phyloP scores from a whole-genome alignment of 495 filamentous ascomycete genomes.

The Aspergillus conjunctus region DNA sequence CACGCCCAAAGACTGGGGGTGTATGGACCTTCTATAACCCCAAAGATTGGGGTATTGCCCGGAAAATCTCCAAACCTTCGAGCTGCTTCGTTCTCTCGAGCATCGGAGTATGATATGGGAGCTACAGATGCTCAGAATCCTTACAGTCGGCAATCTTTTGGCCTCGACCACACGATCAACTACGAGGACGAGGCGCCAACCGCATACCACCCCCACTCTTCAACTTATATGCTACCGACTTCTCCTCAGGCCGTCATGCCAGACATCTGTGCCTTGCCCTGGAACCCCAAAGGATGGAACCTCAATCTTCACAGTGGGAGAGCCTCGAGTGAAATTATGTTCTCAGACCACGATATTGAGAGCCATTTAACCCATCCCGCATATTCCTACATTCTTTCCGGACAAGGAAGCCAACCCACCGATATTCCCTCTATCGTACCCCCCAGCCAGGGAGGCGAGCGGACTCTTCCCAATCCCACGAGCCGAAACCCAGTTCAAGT shows the following conservation, averaged over 20 bases:
- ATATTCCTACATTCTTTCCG: constrained; percentile 36
- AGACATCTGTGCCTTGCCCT: constrained; percentile 32
- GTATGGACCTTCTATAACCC: constrained; percentile 24
- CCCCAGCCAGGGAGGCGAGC: constrained; percentile 31
- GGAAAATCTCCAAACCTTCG: constrained; percentile 27
- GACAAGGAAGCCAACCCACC: constrained; percentile 25
- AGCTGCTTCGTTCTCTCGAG: constrained; percentile 25
- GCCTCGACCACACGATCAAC: constrained; percentile 27
- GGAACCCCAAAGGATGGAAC: constrained; percentile 34
- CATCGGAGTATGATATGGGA: constrained; percentile 33
- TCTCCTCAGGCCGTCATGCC: constrained; percentile 27
- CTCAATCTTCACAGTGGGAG: constrained; percentile 26
- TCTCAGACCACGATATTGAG: constrained; percentile 33
- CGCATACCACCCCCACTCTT: constrained; percentile 31
- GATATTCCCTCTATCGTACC: constrained; percentile 28
- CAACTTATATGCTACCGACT: constrained; percentile 36
- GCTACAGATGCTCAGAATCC: constrained; percentile 22
- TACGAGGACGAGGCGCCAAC: constrained; percentile 39
- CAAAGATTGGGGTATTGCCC: constrained; percentile 24
- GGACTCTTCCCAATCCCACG: constrained; percentile 44
- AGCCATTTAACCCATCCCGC: constrained; percentile 27
- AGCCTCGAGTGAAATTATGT: constrained; percentile 27
- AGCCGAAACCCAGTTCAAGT: constrained; percentile 26
- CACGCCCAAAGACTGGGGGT: constrained; percentile 27
- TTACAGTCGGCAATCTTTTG: constrained; percentile 27